Evolutionary conservation across 192 early-diverging fungal genomes (phyloP).

Genomic region (Coemansia sp.): DNA sequence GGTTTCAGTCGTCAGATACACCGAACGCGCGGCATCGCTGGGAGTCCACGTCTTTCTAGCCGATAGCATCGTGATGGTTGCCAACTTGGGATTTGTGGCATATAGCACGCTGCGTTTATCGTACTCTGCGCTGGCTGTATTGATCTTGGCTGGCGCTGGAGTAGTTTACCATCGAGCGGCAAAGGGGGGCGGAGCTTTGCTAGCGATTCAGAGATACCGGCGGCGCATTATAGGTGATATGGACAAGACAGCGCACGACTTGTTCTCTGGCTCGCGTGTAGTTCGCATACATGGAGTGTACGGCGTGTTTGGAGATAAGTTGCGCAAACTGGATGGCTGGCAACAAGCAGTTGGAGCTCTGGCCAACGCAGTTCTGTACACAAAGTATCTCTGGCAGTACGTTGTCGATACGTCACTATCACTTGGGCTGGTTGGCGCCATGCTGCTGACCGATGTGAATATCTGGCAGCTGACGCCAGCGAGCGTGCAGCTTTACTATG

Average conservation of each 20-base stretch:
- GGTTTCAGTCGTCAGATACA: slow-evolving; percentile 5
- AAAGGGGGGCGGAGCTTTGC: not conserved
- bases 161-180: not conserved
- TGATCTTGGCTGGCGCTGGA: not conserved
- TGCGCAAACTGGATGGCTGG: slow-evolving; percentile 9
- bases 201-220: slow-evolving; percentile 5
- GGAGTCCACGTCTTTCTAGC: slow-evolving; percentile 23
- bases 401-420: slow-evolving; percentile 15
- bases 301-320: slow-evolving; percentile 4
- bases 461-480: slow-evolving; percentile 3
- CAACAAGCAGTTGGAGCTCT: slow-evolving; percentile 12
- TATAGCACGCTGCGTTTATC: slow-evolving; percentile 26
- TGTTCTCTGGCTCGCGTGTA: slow-evolving; percentile 31
- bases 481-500: slow-evolving; percentile 25
- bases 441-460: slow-evolving; percentile 8
- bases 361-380: slow-evolving; percentile 13
- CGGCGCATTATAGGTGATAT: not conserved
- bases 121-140: slow-evolving; percentile 4
- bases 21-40: slow-evolving; percentile 18
- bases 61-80: not conserved
- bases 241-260: not conserved
- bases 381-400: not conserved
- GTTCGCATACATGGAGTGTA: slow-evolving; percentile 28
- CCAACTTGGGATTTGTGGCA: slow-evolving; percentile 7
- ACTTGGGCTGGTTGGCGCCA: slow-evolving; percentile 11